These are phyloP conservation scores for Colletotrichum zoysiae DNA, from an alignment of 2,329 filamentous ascomycete genomes.

Conservation along the genomic window DNA sequence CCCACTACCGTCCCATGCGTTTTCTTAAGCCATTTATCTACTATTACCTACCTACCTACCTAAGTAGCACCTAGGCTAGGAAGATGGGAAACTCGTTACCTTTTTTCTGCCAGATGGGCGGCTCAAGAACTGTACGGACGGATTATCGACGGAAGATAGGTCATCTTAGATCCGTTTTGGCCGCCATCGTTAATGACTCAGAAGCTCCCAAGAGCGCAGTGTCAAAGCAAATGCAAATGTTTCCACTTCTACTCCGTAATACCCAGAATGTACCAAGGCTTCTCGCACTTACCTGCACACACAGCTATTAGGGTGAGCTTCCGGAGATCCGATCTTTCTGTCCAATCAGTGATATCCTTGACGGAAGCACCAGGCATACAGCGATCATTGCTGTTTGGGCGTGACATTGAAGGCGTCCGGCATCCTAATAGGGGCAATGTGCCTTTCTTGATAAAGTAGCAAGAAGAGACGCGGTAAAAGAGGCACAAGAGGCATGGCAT, in stretches of 20 bases:
- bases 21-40: background rate
- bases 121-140: background rate
- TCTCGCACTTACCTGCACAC: background rate
- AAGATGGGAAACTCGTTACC: background rate
- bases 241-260: background rate
- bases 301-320: background rate
- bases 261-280: background rate
- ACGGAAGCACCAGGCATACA: background rate
- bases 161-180: too few relatives aligned
- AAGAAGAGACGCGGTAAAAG: background rate
- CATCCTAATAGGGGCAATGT: background rate
- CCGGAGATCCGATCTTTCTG: background rate
- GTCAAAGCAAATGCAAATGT: background rate
- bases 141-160: too few relatives aligned
- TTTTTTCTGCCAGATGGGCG: background rate
- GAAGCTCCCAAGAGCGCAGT: too few relatives aligned
- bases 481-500: background rate
- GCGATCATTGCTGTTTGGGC: background rate
- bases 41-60: background rate
- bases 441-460: background rate
- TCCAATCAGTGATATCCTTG: background rate
- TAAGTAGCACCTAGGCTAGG: background rate
- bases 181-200: background rate
- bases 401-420: background rate
- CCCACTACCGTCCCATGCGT: slow-evolving; percentile 33